Percentiles rank a stretch among this genome's conserved stretches.
Conservation (phyloP, 2,329 filamentous ascomycete genomes). For the Akanthomyces muscarius region DNA sequence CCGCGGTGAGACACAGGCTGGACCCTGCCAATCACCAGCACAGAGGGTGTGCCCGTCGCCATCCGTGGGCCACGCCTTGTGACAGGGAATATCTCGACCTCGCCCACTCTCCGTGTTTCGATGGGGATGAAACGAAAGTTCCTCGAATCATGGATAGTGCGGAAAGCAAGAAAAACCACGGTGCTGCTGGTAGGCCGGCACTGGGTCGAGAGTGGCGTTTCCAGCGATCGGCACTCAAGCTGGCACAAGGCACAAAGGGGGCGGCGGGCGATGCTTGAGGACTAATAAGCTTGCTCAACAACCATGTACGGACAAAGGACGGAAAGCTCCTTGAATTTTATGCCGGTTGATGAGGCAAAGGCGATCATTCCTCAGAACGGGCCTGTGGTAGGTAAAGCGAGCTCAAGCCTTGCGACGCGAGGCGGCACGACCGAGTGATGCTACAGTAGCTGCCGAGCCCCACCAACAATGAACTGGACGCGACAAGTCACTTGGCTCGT, state of each 20-base stretch:
- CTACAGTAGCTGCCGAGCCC: not conserved
- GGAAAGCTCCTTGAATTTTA: not conserved
- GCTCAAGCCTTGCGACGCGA: constrained; percentile 8
- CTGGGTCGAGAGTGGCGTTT: constrained; percentile 1
- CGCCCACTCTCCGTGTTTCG: not conserved
- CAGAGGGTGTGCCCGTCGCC: not conserved
- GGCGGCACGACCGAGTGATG: not conserved
- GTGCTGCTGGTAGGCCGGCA: not conserved
- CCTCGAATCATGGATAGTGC: not conserved
- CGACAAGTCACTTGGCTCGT: not conserved
- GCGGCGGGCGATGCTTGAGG: not conserved
- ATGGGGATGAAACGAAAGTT: constrained; percentile 11
- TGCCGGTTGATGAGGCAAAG: not conserved
- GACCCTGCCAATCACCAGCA: constrained; percentile 16
- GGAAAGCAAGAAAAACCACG: not conserved
- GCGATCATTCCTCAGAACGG: constrained; percentile 6
- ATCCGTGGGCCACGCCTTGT: constrained; percentile 2
- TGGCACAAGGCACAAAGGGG: not conserved
- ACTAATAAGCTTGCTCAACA: constrained; percentile 3
- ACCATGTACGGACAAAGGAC: constrained; percentile 1
- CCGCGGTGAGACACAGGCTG: constrained; percentile 13
- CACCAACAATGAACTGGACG: not conserved
- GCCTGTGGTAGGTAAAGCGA: not conserved
- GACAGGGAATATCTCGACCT: constrained; percentile 2
- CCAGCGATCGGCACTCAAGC: constrained; percentile 11